Evolutionary conservation across 805 yeast species (phyloP).

Genomic region (Nakazawaea sp.): DNA sequence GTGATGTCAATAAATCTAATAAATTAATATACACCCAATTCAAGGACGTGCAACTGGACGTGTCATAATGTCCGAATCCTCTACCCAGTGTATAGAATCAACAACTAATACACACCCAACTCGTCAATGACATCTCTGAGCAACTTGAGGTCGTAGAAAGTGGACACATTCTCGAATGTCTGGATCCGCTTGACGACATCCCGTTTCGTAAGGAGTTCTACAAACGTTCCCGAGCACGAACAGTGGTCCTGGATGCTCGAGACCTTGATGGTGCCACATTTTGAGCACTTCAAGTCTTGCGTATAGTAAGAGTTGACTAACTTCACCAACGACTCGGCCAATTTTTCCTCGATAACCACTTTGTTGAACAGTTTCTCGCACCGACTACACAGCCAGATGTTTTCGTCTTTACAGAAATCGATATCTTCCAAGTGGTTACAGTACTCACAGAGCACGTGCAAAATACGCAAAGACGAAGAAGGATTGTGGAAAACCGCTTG

Average conservation of each 20-base stretch:
- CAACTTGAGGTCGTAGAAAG: conserved; percentile 52
- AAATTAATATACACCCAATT: no score
- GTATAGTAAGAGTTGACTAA: conserved; percentile 52
- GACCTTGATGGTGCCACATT: conserved; percentile 63
- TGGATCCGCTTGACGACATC: conserved; percentile 37
- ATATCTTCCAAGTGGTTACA: conserved; percentile 72
- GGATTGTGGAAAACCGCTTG: conserved; percentile 73
- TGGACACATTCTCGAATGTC: conserved; percentile 53
- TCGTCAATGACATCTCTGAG: conserved; percentile 30
- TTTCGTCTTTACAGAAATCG: conserved; percentile 73
- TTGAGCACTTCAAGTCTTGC: conserved; percentile 79
- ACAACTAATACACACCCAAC: no score
- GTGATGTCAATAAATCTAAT: no score
- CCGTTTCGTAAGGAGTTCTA: conserved; percentile 40
- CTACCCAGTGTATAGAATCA: no score
- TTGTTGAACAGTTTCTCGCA: conserved; percentile 63
- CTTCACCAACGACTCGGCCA: conserved; percentile 58
- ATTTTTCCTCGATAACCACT: conserved; percentile 68
- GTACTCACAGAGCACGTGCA: conserved; percentile 68
- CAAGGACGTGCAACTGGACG: no score
- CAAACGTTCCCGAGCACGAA: conserved; percentile 85
- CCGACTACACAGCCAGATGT: conserved; percentile 55
- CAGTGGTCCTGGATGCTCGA: conserved; percentile 72
- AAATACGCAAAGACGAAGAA: conserved; percentile 57
- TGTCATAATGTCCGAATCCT: no score